A percentile compares a stretch with the other conserved stretches of the same genome.
Conservation (phyloP, 257 asterid genomes). For the Fraxinus cuspidata region DNA sequence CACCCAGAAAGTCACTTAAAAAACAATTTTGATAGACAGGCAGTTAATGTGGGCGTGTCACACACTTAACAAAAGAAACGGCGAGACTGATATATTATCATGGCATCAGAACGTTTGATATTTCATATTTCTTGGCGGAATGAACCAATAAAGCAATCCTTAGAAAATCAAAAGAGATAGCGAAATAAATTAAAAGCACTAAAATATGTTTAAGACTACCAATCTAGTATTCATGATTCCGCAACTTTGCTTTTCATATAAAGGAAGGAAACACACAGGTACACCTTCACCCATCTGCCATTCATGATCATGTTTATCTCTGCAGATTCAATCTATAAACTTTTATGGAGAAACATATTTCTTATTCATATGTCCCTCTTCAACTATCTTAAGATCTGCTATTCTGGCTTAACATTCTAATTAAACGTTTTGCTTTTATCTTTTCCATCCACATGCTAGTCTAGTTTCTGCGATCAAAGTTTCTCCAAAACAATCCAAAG, state of each 20-base stretch:
- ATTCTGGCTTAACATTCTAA: neutral
- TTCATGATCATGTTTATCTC: neutral
- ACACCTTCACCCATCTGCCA: neutral
- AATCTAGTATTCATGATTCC: neutral
- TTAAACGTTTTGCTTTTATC: neutral
- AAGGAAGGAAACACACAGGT: neutral
- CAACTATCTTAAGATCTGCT: neutral
- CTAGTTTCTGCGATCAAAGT: neutral
- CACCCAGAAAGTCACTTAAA: neutral
- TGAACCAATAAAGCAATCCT: neutral
- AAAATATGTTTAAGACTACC: neutral
- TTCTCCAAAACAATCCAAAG: neutral
- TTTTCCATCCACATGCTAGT: neutral
- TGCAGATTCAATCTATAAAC: neutral
- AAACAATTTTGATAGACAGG: neutral
- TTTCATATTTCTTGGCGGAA: neutral
- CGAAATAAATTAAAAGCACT: neutral
- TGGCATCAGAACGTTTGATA: neutral
- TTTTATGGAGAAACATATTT: neutral
- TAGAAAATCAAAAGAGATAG: neutral
- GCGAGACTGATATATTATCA: neutral
- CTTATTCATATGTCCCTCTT: neutral
- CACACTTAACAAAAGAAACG: neutral
- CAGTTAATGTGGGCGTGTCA: neutral
- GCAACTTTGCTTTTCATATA: neutral